phyloP scores from a whole-genome alignment of 2,329 filamentous ascomycete species.

The Aspergillus sp. region DNA sequence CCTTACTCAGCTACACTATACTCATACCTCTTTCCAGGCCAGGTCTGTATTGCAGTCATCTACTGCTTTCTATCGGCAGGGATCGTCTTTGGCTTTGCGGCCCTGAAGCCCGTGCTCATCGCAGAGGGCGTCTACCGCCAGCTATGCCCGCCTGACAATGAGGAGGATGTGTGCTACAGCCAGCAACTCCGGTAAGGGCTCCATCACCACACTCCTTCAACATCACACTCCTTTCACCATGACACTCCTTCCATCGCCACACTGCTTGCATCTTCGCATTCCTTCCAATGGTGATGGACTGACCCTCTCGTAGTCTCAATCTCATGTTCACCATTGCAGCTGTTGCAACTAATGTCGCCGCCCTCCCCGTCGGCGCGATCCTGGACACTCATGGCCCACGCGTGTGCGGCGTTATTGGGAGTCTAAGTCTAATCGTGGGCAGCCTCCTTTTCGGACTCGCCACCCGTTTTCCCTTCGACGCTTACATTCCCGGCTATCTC shows the following conservation, averaged over 20 bases:
- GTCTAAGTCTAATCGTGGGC: constrained; percentile 66
- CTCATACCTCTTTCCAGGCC: constrained; percentile 48
- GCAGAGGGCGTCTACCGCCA: constrained; percentile 68
- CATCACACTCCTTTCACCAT: not conserved
- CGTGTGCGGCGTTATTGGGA: constrained; percentile 69
- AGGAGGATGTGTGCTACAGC: constrained; percentile 54
- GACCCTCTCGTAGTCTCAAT: constrained; percentile 57
- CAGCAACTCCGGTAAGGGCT: constrained; percentile 53
- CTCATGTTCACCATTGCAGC: constrained; percentile 91
- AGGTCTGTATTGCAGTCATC: constrained; percentile 65
- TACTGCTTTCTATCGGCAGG: constrained; percentile 71
- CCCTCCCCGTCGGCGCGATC: constrained; percentile 79
- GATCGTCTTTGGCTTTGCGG: constrained; percentile 79
- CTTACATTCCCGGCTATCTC: constrained; percentile 69
- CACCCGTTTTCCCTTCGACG: constrained; percentile 65
- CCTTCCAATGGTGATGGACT: no score
- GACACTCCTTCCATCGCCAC: no score
- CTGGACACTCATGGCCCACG: constrained; percentile 80
- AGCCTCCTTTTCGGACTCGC: constrained; percentile 70
- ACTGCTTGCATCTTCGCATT: no score
- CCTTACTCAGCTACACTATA: not conserved
- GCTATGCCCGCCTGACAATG: constrained; percentile 56
- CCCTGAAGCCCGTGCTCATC: constrained; percentile 77
- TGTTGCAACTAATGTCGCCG: constrained; percentile 82
- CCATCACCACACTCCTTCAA: not conserved